Conservation (phyloP, 2,329 filamentous ascomycete species). For the Ophiognomonia clavigignenti-juglandacearum region DNA sequence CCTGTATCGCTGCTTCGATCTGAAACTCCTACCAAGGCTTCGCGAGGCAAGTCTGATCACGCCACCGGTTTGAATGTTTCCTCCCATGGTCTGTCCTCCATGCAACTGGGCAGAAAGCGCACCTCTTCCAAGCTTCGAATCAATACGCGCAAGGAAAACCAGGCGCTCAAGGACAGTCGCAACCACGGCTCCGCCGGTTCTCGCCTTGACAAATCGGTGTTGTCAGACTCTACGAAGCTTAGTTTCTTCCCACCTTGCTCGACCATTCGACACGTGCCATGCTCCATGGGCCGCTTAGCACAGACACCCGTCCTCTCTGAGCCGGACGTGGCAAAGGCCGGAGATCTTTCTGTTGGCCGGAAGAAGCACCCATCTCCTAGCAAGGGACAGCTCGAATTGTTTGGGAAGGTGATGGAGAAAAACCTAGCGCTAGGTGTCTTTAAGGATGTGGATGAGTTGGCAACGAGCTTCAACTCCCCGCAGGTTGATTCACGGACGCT, state of each 20-base stretch:
- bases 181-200: background rate
- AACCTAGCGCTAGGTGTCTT: conserved; percentile 9
- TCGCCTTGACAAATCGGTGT: background rate
- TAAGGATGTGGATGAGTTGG: conserved; percentile 26
- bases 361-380: conserved; percentile 44
- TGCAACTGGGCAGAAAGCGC: background rate
- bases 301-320: conserved; percentile 3
- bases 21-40: background rate
- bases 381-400: conserved; percentile 34
- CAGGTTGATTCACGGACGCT: conserved; percentile 9
- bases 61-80: background rate
- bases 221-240: conserved; percentile 6
- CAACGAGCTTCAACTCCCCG: conserved; percentile 14
- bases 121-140: background rate
- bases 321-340: background rate
- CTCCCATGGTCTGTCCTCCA: background rate
- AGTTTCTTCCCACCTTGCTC: conserved; percentile 15
- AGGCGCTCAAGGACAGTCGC: background rate
- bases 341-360: background rate
- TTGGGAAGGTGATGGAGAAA: conserved; percentile 20
- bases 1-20: background rate
- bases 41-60: background rate
- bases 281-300: conserved; percentile 10
- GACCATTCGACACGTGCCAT: conserved; percentile 17
- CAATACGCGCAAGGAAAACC: background rate